Evolutionary conservation across 163 green algal species (phyloP).

Genomic region (Picocystis sp.): DNA sequence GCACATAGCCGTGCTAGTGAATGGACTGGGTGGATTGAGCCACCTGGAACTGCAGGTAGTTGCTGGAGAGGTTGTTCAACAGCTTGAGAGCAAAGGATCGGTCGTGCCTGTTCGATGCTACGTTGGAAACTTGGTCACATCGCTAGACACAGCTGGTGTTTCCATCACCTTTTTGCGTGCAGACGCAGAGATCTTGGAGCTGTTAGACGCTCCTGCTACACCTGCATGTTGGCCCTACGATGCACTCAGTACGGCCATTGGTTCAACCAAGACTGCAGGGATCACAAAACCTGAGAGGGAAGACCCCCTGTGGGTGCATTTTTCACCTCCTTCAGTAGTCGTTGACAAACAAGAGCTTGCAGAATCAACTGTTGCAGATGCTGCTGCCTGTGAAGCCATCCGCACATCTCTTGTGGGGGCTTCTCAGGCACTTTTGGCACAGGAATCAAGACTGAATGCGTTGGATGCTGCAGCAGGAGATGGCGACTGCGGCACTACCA

Average conservation of each 20-base stretch:
- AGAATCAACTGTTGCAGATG: neutral
- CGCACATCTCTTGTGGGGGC: constrained; percentile 9
- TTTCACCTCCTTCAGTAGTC: too few relatives aligned
- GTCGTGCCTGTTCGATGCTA: neutral
- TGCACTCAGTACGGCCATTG: neutral
- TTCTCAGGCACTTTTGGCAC: constrained; percentile 12
- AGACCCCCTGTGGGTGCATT: neutral
- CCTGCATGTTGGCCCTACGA: constrained; percentile 22
- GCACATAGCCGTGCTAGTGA: too few relatives aligned
- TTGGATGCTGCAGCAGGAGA: constrained; percentile 47
- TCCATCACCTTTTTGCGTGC: constrained; percentile 40
- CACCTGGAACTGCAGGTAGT: too few relatives aligned
- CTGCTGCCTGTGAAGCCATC: constrained; percentile 11
- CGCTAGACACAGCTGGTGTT: constrained; percentile 62
- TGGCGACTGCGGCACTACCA: constrained; percentile 71
- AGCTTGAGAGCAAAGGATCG: neutral
- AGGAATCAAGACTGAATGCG: constrained; percentile 15
- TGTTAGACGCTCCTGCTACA: constrained; percentile 35
- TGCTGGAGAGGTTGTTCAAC: too few relatives aligned
- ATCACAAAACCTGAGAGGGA: neutral
- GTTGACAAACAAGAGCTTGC: too few relatives aligned
- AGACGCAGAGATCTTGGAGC: constrained; percentile 17
- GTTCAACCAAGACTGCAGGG: neutral
- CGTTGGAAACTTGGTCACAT: constrained; percentile 46
- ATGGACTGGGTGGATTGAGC: too few relatives aligned